A percentile compares a stretch with the other conserved stretches of the same genome.
phyloP scores from a whole-genome alignment of 768 basidiomycete genomes.

The Plicaturopsis crispa region DNA sequence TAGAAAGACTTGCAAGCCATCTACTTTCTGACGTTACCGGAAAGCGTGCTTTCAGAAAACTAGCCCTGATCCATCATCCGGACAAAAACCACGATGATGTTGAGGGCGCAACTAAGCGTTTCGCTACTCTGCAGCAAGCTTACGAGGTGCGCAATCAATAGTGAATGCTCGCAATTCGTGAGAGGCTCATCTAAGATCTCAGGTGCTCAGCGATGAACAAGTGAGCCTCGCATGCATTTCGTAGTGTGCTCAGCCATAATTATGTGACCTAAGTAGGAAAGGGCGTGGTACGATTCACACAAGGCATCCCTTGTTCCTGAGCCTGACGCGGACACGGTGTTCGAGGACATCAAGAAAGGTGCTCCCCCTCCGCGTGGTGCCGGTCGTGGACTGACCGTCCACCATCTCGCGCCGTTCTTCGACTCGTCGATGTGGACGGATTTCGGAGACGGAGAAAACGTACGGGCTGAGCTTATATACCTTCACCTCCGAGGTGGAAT shows the following conservation, averaged over 20 bases:
- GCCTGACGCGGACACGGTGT: conserved; percentile 77
- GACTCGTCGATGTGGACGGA: conserved; percentile 60
- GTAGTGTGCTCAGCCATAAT: conserved; percentile 2
- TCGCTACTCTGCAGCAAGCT: conserved; percentile 86
- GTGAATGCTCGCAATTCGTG: not conserved
- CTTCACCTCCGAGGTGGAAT: conserved; percentile 2
- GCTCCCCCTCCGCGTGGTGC: conserved; percentile 40
- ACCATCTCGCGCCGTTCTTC: conserved; percentile 82
- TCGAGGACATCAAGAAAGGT: conserved; percentile 79
- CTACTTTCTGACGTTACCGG: not conserved
- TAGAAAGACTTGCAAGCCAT: not conserved
- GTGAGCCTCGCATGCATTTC: too few species aligned
- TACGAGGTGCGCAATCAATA: conserved; percentile 81
- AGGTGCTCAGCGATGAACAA: conserved; percentile 95
- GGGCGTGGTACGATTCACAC: conserved; percentile 98
- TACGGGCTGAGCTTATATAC: conserved; percentile 22
- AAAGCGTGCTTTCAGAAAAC: conserved; percentile 75
- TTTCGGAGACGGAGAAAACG: conserved; percentile 49
- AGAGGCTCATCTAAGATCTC: too few species aligned
- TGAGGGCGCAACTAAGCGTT: conserved; percentile 81
- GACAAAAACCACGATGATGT: conserved; percentile 82
- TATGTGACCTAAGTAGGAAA: conserved; percentile 58
- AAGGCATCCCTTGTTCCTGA: conserved; percentile 72
- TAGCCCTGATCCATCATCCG: conserved; percentile 81
- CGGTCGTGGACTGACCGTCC: conserved; percentile 72